phyloP scores from a whole-genome alignment of 208 protist genomes.

The Leishmania braziliensis region DNA sequence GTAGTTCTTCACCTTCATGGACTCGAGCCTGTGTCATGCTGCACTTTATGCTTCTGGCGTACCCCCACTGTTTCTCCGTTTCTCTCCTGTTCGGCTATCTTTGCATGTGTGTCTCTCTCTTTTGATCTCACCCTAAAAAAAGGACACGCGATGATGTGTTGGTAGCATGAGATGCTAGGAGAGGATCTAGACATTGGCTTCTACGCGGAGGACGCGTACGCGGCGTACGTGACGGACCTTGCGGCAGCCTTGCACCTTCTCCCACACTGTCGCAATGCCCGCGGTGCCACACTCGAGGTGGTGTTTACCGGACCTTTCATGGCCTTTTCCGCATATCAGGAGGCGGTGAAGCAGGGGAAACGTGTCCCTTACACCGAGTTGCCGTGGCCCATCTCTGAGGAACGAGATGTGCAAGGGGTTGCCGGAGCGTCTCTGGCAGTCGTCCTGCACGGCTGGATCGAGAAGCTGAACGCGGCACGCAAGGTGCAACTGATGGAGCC shows the following conservation, averaged over 20 bases:
- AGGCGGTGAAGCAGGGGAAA: constrained; percentile 3
- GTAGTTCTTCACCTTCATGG: neutral
- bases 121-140: neutral
- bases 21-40: neutral
- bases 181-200: constrained; percentile 43
- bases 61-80: neutral
- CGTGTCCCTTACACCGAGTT: neutral
- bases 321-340: constrained; percentile 4
- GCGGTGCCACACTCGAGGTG: constrained; percentile 48
- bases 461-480: constrained; percentile 29
- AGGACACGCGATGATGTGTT: neutral
- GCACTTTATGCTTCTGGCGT: neutral
- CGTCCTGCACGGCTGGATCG: constrained; percentile 45
- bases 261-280: constrained; percentile 39
- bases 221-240: constrained; percentile 28
- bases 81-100: neutral
- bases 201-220: constrained; percentile 55
- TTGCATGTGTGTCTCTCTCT: neutral
- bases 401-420: neutral
- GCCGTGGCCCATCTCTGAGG: neutral
- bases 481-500: constrained; percentile 31
- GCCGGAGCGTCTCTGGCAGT: neutral
- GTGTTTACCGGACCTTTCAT: constrained; percentile 36
- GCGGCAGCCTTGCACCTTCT: constrained; percentile 19
- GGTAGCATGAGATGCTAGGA: constrained; percentile 16